Evolutionary conservation across 768 basidiomycete genomes (phyloP).

Genomic region (Trichaptum fuscoviolaceum): DNA sequence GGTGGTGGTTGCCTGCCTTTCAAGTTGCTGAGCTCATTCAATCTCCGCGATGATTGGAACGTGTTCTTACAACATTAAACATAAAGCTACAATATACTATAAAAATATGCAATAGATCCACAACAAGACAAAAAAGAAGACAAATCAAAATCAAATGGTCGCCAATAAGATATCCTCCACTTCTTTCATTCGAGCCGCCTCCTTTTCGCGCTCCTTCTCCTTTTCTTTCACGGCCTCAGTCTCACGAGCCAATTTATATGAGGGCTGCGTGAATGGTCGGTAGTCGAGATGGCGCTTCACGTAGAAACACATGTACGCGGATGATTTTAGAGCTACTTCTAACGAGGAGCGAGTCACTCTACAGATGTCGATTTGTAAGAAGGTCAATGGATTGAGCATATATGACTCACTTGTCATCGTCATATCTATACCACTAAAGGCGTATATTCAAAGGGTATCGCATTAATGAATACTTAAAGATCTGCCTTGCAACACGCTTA

Average conservation of each 20-base stretch:
- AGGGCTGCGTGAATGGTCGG: conserved; percentile 62
- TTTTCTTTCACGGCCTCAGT: conserved; percentile 55
- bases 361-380: conserved; percentile 9
- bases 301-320: conserved; percentile 94
- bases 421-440: conserved; percentile 85
- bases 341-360: conserved; percentile 73
- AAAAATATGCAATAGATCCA: neutral
- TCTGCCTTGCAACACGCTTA: conserved; percentile 29
- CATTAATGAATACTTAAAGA: conserved; percentile 4
- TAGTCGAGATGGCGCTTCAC: conserved; percentile 88
- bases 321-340: conserved; percentile 60
- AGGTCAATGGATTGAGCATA: conserved; percentile 6
- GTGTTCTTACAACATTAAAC: neutral
- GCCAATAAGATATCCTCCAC: conserved; percentile 64
- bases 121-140: neutral
- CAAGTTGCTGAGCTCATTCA: neutral
- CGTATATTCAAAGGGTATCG: conserved; percentile 3
- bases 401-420: conserved; percentile 79
- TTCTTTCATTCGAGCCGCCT: conserved; percentile 50
- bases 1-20: neutral
- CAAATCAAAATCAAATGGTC: conserved; percentile 21
- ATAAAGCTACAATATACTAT: neutral
- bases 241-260: conserved; percentile 62
- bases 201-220: conserved; percentile 42
- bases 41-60: neutral